phyloP scores from a whole-genome alignment of 805 yeast species.

The Barnettozyma sp. region DNA sequence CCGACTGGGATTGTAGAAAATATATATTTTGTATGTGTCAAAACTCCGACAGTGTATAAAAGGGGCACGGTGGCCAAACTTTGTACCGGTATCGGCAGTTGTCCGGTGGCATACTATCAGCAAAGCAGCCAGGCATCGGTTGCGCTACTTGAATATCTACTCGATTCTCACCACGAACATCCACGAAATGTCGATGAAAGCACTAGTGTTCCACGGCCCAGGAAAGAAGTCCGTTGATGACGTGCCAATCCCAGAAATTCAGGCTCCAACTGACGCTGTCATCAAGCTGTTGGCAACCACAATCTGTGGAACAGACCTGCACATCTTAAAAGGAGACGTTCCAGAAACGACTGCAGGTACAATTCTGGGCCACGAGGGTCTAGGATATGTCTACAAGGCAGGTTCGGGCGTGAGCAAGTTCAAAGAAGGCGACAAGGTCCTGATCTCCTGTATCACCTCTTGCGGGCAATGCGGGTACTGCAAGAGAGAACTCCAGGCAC shows the following conservation, averaged over 20 bases:
- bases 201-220: slow-evolving; percentile 40
- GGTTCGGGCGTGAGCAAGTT: slow-evolving; percentile 44
- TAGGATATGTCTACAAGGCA: slow-evolving; percentile 44
- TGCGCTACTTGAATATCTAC: too few species aligned
- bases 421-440: slow-evolving; percentile 50
- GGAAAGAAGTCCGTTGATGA: slow-evolving; percentile 32
- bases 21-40: too few species aligned
- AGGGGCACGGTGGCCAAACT: too few species aligned
- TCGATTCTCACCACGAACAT: too few species aligned
- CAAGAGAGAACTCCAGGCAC: slow-evolving; percentile 48
- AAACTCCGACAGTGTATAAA: too few species aligned
- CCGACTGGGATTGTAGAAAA: too few species aligned
- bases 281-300: slow-evolving; percentile 52
- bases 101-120: too few species aligned
- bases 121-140: too few species aligned
- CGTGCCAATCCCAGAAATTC: slow-evolving; percentile 37
- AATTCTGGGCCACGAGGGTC: slow-evolving; percentile 58
- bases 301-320: slow-evolving; percentile 60
- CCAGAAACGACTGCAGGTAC: slow-evolving; percentile 42
- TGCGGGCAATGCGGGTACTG: slow-evolving; percentile 56
- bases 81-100: too few species aligned
- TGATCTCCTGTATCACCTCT: slow-evolving; percentile 60
- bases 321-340: slow-evolving; percentile 54
- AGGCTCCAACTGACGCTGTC: slow-evolving; percentile 46
- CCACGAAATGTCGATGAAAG: slow-evolving; percentile 37